Base-by-base conservation (phyloP, 345 rosid species). In the Populus pruinosa region DNA sequence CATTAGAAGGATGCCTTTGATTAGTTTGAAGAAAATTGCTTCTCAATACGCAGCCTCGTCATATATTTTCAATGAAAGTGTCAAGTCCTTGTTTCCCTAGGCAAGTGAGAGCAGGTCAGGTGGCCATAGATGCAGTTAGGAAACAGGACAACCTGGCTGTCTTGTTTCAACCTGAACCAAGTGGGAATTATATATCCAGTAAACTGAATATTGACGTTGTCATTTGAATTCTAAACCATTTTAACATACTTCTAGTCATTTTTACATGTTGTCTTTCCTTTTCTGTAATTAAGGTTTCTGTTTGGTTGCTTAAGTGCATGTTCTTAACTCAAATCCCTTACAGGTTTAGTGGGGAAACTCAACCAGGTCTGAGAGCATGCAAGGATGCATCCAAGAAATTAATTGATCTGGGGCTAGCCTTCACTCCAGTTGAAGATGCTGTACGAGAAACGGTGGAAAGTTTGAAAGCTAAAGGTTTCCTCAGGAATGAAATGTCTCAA, bases 371-470 rank as follows among this genome's bases (percentile, higher is more conserved):
- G 73, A 70, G 72, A 69, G 59, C 86, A 1, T 83, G 94, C 80
- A 27, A 84, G 63, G 88, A 90, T 71, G 94, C 96, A n/a, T 94
- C 94, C 50, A 90, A 92, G 89, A 88, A 88, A 80, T 78, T 92
- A 79, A 86, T 90, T 0, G 77, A 88, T 68, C 84, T 90, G 27
- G 97, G 97, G 29, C 12, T 94, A 44, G 78, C 78, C 63, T 94
- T 92, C 80, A 88, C 88, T 5, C 83, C 90, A 1, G 79, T 91
- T n/a, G 97, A 90, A 85, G 93, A 88, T 41, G 85, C 93, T 63
- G 83, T 91, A 9, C 70, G 80, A 49, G 94, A 92, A 35, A 84
- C 96, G 0, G 93, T 90, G 11, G 88, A 87, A 75, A 91, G 93
- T 82, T 75, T 89, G 67, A 79, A 64, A 83, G 86, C 85, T 35